Evolutionary conservation across 345 rosid genomes (phyloP).

Genomic region (Citrus glauca): DNA sequence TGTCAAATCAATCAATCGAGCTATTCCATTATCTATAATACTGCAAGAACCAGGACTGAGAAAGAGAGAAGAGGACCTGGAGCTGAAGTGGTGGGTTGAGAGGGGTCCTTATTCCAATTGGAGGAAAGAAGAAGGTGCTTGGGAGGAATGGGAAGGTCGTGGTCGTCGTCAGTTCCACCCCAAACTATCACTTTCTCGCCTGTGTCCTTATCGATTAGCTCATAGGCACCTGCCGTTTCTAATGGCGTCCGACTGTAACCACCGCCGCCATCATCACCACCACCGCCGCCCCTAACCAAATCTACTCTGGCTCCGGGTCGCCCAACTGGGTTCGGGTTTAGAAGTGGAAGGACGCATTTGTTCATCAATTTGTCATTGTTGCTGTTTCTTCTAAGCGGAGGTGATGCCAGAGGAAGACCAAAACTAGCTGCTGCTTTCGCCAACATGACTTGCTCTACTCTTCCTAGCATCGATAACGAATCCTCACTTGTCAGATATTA

Average conservation of each 20-base stretch:
- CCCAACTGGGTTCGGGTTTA: background rate
- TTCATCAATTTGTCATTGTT: background rate
- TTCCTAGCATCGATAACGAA: no score
- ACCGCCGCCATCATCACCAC: background rate
- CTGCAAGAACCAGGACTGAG: background rate
- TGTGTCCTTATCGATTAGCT: constrained; percentile 35
- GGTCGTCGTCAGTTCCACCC: constrained; percentile 30
- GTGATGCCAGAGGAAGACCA: background rate
- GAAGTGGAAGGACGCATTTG: background rate
- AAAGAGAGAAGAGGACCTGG: background rate
- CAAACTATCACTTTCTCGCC: constrained; percentile 48
- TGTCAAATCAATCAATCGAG: no score
- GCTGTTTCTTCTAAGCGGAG: background rate
- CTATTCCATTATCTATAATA: no score
- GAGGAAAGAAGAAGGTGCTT: constrained; percentile 26
- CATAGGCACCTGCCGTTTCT: constrained; percentile 37
- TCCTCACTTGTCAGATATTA: background rate
- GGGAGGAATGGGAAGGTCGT: constrained; percentile 26
- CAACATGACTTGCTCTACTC: background rate
- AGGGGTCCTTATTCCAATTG: constrained; percentile 16
- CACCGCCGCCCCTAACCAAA: constrained; percentile 17
- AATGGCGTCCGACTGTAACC: constrained; percentile 33
- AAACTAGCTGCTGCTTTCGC: background rate
- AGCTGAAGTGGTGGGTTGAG: background rate
- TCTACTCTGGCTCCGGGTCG: constrained; percentile 14